Evolutionary conservation across 106 monocot genomes (phyloP), one percentile per base, ranked within the genome.

Genomic region (Posidonia australis): DNA sequence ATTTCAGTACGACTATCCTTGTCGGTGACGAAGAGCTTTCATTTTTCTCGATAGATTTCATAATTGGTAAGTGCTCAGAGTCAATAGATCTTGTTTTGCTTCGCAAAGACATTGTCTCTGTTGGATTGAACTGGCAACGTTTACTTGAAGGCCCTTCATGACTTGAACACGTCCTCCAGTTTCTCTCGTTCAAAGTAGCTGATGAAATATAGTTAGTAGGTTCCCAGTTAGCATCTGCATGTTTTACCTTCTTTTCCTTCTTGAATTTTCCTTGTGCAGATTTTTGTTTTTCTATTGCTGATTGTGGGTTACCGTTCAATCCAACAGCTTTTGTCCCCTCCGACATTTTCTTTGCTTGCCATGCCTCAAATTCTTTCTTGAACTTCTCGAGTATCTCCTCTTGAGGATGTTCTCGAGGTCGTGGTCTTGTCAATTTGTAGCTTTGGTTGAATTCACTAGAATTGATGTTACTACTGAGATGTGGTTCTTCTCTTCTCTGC

Each of bases 351-450:
- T 78, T 72, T 51, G 74, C 69, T 70, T 90, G 87, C 96, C 96
- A 87, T 46, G 84, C 84, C 68, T 87, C 81, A 28, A 96, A 96
- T 21, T 96, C 90, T 64, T 72, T 82, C 63, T 96, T 96, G 70
- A 96, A 96, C 51, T 90, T 87, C 58, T 90, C 78, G 52, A 90
- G 80, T 44, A 67, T 36, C 69, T 90, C 90, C 67, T 90, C 87
- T 75, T 84, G 90, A 25, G 90, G 86, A 70, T 90, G 94, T 36
- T 89, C 94, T 65, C 90, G 49, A 12, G 69, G 63, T 16, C 55
- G 58, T 69, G 78, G 75, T 45, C 77, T 83, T 52, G 19, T 32
- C 41, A 63, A 18, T 57, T 58, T 82, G 9, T 18, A 11, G 41
- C 56, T 67, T 42, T 48, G 75, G 31, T 41, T 69, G 25, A 20